Conservation (phyloP, 306 rosid species). For the Arachis stenosperma region DNA sequence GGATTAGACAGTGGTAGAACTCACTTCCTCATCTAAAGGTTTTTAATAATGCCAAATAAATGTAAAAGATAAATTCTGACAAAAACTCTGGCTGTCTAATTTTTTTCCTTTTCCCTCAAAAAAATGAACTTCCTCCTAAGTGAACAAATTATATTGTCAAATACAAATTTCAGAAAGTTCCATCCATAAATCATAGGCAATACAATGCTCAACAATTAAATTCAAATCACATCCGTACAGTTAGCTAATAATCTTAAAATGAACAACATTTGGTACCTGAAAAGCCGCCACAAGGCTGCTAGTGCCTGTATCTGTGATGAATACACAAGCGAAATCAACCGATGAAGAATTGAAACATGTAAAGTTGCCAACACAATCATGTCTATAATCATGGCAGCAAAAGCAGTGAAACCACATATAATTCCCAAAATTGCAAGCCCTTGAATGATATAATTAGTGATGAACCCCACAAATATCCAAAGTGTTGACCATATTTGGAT, state of each 20-base stretch:
- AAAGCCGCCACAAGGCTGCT: slow-evolving; percentile 95
- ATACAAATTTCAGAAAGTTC: slow-evolving; percentile 13
- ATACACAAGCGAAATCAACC: slow-evolving; percentile 85
- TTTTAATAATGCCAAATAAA: no score
- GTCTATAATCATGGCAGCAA: slow-evolving; percentile 75
- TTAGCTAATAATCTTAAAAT: slow-evolving; percentile 32
- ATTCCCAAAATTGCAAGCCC: slow-evolving; percentile 79
- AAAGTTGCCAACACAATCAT: slow-evolving; percentile 65
- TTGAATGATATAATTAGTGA: slow-evolving; percentile 59
- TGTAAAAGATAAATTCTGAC: no score
- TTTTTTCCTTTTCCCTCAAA: no score
- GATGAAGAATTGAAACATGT: slow-evolving; percentile 79
- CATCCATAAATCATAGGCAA: slow-evolving; percentile 15
- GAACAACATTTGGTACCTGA: slow-evolving; percentile 61
- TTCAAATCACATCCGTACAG: slow-evolving; percentile 27
- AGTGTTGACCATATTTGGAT: slow-evolving; percentile 95
- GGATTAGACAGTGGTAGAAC: no score
- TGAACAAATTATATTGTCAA: slow-evolving; percentile 26
- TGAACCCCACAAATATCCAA: slow-evolving; percentile 70
- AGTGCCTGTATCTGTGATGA: slow-evolving; percentile 86
- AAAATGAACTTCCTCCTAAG: slow-evolving; percentile 3
- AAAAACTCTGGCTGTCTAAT: no score
- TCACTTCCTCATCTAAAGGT: no score
- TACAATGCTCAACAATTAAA: slow-evolving; percentile 26
- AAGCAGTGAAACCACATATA: slow-evolving; percentile 76